Conservation (phyloP, 805 yeast species). For the Cyberlindnera xishuangbannaensis region DNA sequence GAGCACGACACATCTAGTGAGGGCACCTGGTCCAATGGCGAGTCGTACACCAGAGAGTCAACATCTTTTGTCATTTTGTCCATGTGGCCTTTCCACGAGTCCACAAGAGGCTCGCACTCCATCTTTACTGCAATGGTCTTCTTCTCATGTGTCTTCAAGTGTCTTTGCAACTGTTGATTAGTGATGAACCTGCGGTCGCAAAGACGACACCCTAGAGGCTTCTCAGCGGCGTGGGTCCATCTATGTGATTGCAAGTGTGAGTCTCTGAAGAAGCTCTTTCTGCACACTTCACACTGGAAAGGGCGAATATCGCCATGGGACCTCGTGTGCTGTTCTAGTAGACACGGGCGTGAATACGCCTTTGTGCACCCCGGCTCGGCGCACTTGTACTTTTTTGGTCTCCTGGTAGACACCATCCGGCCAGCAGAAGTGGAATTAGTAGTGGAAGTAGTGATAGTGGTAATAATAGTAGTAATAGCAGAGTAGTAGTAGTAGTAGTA, state of each 20-base stretch:
- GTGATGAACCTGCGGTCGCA: slow-evolving; percentile 61
- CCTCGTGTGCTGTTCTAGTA: slow-evolving; percentile 59
- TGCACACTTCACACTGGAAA: slow-evolving; percentile 56
- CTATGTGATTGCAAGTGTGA: slow-evolving; percentile 75
- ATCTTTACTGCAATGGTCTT: no score
- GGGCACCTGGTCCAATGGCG: slow-evolving; percentile 7
- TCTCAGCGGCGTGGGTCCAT: slow-evolving; percentile 55
- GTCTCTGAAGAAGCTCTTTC: slow-evolving; percentile 58
- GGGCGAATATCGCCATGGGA: slow-evolving; percentile 76
- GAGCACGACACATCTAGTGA: slow-evolving; percentile 4
- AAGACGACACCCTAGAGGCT: slow-evolving; percentile 49
- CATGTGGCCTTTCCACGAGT: slow-evolving; percentile 3
- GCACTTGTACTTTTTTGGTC: slow-evolving; percentile 42
- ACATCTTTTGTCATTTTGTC: slow-evolving; percentile 10
- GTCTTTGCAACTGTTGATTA: slow-evolving; percentile 53
- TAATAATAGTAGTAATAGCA: no score
- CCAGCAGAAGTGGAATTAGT: not conserved
- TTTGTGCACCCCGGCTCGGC: slow-evolving; percentile 41
- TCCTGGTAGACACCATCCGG: slow-evolving; percentile 1
- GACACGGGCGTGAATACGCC: slow-evolving; percentile 50
- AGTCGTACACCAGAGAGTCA: slow-evolving; percentile 6
- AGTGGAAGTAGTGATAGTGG: no score
- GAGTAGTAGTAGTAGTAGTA: no score
- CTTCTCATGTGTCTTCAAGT: slow-evolving; percentile 45
- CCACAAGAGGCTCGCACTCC: no score